Evolutionary conservation across 805 yeast species (phyloP).

Genomic region (Saccharomyces mikatae): DNA sequence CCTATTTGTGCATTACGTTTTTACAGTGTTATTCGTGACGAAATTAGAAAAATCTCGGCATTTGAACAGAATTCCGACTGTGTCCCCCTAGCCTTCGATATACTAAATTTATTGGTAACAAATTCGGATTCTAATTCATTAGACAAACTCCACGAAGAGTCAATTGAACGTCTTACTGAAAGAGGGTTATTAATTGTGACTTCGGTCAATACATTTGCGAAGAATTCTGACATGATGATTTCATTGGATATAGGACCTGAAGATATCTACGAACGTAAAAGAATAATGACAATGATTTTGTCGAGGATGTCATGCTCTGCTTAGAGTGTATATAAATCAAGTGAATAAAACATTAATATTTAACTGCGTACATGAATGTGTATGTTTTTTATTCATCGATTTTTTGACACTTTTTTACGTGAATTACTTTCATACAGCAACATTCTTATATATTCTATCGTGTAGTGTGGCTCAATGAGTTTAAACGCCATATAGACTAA

Average conservation of each 20-base stretch:
- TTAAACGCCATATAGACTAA: background rate
- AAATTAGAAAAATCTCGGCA: slow-evolving; percentile 28
- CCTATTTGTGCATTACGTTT: slow-evolving; percentile 30
- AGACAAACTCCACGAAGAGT: slow-evolving; percentile 13
- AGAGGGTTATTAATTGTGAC: slow-evolving; percentile 16
- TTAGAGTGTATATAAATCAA: background rate
- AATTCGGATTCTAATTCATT: slow-evolving; percentile 26
- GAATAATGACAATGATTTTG: slow-evolving; percentile 12
- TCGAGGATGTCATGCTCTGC: slow-evolving; percentile 13
- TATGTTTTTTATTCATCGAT: background rate
- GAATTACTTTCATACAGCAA: background rate
- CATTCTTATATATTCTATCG: background rate
- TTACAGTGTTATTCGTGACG: slow-evolving; percentile 26
- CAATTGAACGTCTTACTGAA: slow-evolving; percentile 18
- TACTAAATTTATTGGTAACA: slow-evolving; percentile 24
- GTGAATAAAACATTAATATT: background rate
- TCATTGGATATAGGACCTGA: slow-evolving; percentile 11
- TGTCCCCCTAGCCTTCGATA: slow-evolving; percentile 30
- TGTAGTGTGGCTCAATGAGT: background rate
- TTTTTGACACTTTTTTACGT: background rate
- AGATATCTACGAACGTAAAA: slow-evolving; percentile 20
- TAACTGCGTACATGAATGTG: background rate
- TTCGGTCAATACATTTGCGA: slow-evolving; percentile 4
- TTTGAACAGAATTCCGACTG: slow-evolving; percentile 27
- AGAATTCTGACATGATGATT: slow-evolving; percentile 5